Percentiles rank a stretch among this genome's conserved stretches.
These are phyloP conservation scores for Cyphellophora attinorum DNA, from an alignment of 2,329 filamentous ascomycete genomes.

Conservation along the genomic window DNA sequence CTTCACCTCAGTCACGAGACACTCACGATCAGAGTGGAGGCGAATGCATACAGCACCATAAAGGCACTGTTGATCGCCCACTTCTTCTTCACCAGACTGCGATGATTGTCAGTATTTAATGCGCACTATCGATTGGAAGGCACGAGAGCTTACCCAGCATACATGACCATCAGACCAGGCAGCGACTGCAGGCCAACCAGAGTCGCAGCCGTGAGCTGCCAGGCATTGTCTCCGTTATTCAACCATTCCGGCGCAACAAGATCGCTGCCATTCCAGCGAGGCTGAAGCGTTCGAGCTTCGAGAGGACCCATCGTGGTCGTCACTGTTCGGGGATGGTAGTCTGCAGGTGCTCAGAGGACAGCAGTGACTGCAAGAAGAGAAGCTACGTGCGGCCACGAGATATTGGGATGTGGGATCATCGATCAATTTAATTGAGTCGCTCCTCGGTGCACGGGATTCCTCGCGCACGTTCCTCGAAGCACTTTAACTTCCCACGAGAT, in stretches of 20 bases:
- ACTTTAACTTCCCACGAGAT: too few species aligned
- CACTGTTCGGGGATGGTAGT: too few species aligned
- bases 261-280: constrained; percentile 15
- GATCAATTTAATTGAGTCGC: too few species aligned
- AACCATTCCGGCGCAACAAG: constrained; percentile 23
- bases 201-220: constrained; percentile 42
- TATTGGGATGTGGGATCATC: too few species aligned
- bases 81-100: constrained; percentile 29
- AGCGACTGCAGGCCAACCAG: constrained; percentile 41
- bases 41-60: constrained; percentile 44
- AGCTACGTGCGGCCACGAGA: too few species aligned
- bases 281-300: not conserved
- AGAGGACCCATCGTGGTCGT: not conserved
- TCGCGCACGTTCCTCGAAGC: too few species aligned
- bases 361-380: not conserved
- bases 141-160: constrained; percentile 30
- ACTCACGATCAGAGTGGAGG: constrained; percentile 39
- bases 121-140: too few species aligned
- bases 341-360: not conserved
- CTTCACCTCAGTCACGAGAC: too few species aligned
- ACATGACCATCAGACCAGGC: constrained; percentile 40
- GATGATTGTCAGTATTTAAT: too few species aligned
- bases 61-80: constrained; percentile 42
- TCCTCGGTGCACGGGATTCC: too few species aligned
- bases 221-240: constrained; percentile 41